Conservation (phyloP, 768 basidiomycete species). For the Pleurotus citrinopileatus region DNA sequence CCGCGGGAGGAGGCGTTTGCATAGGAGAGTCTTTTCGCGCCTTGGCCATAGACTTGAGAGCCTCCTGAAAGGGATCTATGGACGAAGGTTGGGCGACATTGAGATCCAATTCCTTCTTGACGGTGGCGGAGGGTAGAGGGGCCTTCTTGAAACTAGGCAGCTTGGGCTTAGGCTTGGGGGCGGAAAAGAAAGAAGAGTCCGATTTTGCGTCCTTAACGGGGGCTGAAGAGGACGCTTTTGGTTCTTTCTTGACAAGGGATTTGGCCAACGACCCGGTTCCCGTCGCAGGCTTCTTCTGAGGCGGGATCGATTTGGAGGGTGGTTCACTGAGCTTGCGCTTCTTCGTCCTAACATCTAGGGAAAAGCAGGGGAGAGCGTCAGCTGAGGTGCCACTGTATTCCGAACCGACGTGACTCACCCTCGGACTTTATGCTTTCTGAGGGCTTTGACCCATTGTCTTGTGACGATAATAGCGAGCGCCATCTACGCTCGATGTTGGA, state of each 20-base stretch:
- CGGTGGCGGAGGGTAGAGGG: slow-evolving; percentile 29
- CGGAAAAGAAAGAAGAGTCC: slow-evolving; percentile 87
- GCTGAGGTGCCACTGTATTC: slow-evolving; percentile 23
- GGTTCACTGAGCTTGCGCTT: slow-evolving; percentile 72
- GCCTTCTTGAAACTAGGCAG: slow-evolving; percentile 87
- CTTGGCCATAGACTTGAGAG: slow-evolving; percentile 72
- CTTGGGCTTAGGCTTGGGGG: slow-evolving; percentile 80
- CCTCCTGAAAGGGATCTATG: slow-evolving; percentile 80
- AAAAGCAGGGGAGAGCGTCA: slow-evolving; percentile 15
- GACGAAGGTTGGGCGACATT: slow-evolving; percentile 77
- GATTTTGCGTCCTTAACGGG: slow-evolving; percentile 75
- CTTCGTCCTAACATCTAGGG: slow-evolving; percentile 56
- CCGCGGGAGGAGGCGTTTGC: slow-evolving; percentile 49
- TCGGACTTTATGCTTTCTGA: slow-evolving; percentile 48
- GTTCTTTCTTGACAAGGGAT: slow-evolving; percentile 60
- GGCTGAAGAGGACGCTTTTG: slow-evolving; percentile 23
- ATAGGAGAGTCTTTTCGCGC: slow-evolving; percentile 61
- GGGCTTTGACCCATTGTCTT: slow-evolving; percentile 37
- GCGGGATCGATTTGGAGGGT: slow-evolving; percentile 45
- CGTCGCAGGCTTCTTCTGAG: slow-evolving; percentile 66
- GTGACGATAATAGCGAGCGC: slow-evolving; percentile 55
- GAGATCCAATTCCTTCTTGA: slow-evolving; percentile 49
- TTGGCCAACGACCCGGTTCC: slow-evolving; percentile 37
- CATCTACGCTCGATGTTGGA: slow-evolving; percentile 83
- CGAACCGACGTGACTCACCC: slow-evolving; percentile 70